Conservation (phyloP, 2,329 filamentous ascomycete species). For the Pseudonectria buxi region DNA sequence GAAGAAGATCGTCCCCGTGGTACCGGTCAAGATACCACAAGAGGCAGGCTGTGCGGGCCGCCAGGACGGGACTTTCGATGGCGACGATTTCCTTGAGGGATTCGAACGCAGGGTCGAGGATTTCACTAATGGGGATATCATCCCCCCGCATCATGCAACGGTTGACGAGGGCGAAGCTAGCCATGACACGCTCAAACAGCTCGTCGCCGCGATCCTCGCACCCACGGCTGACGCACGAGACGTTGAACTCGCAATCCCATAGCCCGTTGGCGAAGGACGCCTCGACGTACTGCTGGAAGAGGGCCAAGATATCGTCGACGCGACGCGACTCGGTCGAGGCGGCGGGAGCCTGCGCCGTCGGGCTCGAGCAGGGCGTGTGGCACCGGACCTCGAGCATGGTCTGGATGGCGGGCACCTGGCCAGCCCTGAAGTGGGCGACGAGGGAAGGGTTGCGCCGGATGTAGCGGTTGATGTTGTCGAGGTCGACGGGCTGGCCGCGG, state of each 20-base stretch:
- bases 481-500: slow-evolving; percentile 31
- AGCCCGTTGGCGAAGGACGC: slow-evolving; percentile 20
- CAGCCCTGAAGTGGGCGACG: slow-evolving; percentile 25
- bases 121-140: slow-evolving; percentile 23
- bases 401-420: slow-evolving; percentile 25
- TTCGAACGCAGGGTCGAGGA: slow-evolving; percentile 29
- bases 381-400: slow-evolving; percentile 27
- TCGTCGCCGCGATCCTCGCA: slow-evolving; percentile 25
- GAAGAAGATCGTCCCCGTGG: slow-evolving; percentile 26
- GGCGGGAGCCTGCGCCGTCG: slow-evolving; percentile 13
- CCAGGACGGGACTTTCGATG: slow-evolving; percentile 28
- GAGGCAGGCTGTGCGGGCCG: slow-evolving; percentile 27
- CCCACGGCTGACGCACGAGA: slow-evolving; percentile 19
- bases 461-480: slow-evolving; percentile 35
- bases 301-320: slow-evolving; percentile 21
- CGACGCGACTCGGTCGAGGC: slow-evolving; percentile 15
- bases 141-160: slow-evolving; percentile 27
- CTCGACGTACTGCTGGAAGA: slow-evolving; percentile 26
- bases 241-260: slow-evolving; percentile 27
- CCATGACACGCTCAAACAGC: slow-evolving; percentile 28
- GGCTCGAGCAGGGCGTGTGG: slow-evolving; percentile 22
- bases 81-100: slow-evolving; percentile 27
- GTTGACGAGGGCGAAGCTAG: slow-evolving; percentile 28
- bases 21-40: slow-evolving; percentile 29
- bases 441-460: slow-evolving; percentile 32